phyloP scores from a whole-genome alignment of 257 asterid species.

The Haberlea rhodopensis region DNA sequence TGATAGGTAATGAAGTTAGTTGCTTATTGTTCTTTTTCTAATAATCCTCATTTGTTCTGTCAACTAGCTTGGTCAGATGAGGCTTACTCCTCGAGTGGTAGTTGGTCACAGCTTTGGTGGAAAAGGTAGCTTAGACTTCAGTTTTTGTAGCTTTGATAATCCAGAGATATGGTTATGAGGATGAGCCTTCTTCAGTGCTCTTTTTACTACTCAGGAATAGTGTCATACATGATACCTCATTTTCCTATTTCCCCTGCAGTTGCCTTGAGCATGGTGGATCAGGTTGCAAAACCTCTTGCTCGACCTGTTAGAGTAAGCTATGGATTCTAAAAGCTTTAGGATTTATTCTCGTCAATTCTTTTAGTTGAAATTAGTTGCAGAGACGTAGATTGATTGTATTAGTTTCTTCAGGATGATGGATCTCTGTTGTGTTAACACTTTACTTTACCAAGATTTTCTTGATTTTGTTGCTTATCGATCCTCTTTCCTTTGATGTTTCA shows the following conservation, averaged over 20 bases:
- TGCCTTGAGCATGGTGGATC: constrained; percentile 98
- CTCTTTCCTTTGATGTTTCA: constrained; percentile 30
- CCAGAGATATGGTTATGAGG: not conserved
- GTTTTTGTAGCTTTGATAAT: constrained; percentile 6
- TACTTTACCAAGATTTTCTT: not conserved
- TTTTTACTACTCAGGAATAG: not conserved
- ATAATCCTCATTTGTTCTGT: constrained; percentile 21
- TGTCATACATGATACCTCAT: constrained; percentile 6
- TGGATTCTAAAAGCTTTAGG: constrained; percentile 3
- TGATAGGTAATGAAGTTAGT: constrained; percentile 15
- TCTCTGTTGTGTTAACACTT: not conserved
- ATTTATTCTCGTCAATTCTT: not conserved
- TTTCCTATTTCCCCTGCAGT: constrained; percentile 47
- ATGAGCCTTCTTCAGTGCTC: constrained; percentile 9
- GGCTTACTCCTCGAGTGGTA: constrained; percentile 85
- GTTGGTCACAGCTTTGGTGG: constrained; percentile 99
- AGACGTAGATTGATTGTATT: not conserved
- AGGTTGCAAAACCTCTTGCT: constrained; percentile 93
- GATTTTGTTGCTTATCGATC: constrained; percentile 1
- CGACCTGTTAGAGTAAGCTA: constrained; percentile 92
- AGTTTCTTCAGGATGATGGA: constrained; percentile 1
- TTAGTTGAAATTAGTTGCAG: constrained; percentile 6
- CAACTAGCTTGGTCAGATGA: constrained; percentile 76
- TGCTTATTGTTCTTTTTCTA: constrained; percentile 15
- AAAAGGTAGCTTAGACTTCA: constrained; percentile 58